phyloP scores from a whole-genome alignment of 179 eudicot species.

The Gypsophila paniculata region DNA sequence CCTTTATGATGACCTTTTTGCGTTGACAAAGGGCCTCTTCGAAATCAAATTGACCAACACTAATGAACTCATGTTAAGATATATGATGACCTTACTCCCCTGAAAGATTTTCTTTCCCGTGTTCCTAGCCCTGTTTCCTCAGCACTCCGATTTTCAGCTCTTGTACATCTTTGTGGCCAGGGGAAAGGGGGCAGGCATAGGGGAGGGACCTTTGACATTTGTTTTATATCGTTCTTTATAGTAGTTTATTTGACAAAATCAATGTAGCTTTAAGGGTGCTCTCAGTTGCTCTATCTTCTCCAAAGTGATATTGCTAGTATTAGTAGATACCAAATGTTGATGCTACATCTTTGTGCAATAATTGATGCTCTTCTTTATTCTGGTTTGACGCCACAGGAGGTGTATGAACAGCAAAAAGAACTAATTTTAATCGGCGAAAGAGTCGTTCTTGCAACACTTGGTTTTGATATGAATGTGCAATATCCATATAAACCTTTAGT shows the following conservation, averaged over 20 bases:
- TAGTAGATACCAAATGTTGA: not conserved
- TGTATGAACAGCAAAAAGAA: slow-evolving; percentile 91
- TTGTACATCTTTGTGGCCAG: not conserved
- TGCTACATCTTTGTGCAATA: not conserved
- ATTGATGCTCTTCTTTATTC: too few species aligned
- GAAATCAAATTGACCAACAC: not conserved
- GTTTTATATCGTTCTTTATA: not conserved
- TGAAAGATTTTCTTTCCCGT: not conserved
- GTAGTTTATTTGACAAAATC: not conserved
- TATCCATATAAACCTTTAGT: slow-evolving; percentile 98
- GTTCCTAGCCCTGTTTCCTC: not conserved
- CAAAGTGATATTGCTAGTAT: not conserved
- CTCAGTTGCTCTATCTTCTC: not conserved
- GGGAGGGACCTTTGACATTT: not conserved
- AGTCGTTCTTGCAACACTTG: slow-evolving; percentile 88
- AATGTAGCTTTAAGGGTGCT: not conserved
- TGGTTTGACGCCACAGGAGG: slow-evolving; percentile 53
- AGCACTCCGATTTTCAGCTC: not conserved
- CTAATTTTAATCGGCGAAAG: slow-evolving; percentile 76
- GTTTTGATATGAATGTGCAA: slow-evolving; percentile 79
- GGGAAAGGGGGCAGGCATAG: not conserved
- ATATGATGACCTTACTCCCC: too few species aligned
- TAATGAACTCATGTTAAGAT: not conserved
- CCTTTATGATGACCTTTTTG: not conserved
- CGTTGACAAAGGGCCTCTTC: not conserved